Percentiles rank a stretch among this genome's conserved stretches.
Evolutionary conservation across 495 filamentous ascomycete species (phyloP).

Genomic region (Lophium mytilinum): DNA sequence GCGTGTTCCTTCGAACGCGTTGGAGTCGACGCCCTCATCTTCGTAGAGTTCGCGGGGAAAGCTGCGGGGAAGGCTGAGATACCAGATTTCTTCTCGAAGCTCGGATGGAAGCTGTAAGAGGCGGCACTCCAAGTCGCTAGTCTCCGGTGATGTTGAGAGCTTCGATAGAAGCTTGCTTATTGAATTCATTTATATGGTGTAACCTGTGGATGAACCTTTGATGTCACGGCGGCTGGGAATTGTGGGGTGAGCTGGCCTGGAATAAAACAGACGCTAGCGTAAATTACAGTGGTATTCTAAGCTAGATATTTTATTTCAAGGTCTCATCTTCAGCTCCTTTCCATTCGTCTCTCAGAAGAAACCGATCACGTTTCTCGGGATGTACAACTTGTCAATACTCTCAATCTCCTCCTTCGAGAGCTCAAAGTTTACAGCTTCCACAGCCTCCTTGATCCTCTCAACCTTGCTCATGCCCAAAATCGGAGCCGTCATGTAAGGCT

Average conservation of each 20-base stretch:
- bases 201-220: too few relatives aligned
- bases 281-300: too few relatives aligned
- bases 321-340: background rate
- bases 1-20: background rate
- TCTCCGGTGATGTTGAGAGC: too few relatives aligned
- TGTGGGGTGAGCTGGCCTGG: too few relatives aligned
- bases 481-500: conserved; percentile 27
- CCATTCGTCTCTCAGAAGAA: conserved; percentile 5
- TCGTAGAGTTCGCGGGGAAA: background rate
- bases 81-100: background rate
- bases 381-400: conserved; percentile 28
- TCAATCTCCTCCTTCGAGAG: conserved; percentile 22
- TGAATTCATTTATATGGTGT: too few relatives aligned
- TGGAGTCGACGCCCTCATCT: background rate
- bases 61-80: background rate
- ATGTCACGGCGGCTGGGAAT: too few relatives aligned
- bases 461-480: conserved; percentile 32
- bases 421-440: conserved; percentile 18
- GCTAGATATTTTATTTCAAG: background rate
- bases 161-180: too few relatives aligned
- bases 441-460: conserved; percentile 25
- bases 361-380: conserved; percentile 13
- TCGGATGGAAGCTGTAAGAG: background rate
- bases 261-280: too few relatives aligned
- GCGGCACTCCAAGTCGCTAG: background rate